Conservation (phyloP, 129 eudicot species). For the Mikania micrantha region DNA sequence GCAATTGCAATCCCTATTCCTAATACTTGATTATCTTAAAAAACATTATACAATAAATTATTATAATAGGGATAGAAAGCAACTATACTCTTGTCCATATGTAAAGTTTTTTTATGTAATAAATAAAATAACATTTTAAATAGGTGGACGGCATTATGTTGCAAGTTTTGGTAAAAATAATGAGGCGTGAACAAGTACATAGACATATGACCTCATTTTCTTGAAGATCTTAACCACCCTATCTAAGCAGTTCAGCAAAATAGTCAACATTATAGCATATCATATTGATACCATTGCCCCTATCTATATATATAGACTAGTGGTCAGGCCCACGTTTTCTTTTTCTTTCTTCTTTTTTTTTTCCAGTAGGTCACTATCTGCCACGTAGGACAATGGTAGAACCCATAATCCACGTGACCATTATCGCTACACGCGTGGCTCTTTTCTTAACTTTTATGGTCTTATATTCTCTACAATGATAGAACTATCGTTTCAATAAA, state of each 20-base stretch:
- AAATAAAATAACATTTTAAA: background rate
- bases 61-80: too few relatives aligned
- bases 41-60: background rate
- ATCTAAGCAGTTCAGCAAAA: slow-evolving; percentile 18
- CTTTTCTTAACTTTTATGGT: background rate
- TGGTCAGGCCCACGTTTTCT: slow-evolving; percentile 11
- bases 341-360: too few relatives aligned
- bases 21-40: background rate
- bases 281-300: slow-evolving; percentile 7
- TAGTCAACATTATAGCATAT: slow-evolving; percentile 29
- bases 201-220: slow-evolving; percentile 28
- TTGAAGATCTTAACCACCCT: slow-evolving; percentile 36
- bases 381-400: slow-evolving; percentile 15
- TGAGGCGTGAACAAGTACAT: slow-evolving; percentile 19
- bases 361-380: slow-evolving; percentile 22
- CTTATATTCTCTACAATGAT: slow-evolving; percentile 12
- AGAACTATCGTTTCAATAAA: slow-evolving; percentile 14
- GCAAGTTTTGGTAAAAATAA: background rate
- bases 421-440: slow-evolving; percentile 23
- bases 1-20: background rate
- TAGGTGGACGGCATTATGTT: slow-evolving; percentile 12
- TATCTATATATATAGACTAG: background rate
- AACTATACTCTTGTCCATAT: too few relatives aligned
- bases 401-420: slow-evolving; percentile 19
- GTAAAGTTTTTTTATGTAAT: background rate